Evolutionary conservation across 306 rosid species (phyloP).

Genomic region (Senna siamea): DNA sequence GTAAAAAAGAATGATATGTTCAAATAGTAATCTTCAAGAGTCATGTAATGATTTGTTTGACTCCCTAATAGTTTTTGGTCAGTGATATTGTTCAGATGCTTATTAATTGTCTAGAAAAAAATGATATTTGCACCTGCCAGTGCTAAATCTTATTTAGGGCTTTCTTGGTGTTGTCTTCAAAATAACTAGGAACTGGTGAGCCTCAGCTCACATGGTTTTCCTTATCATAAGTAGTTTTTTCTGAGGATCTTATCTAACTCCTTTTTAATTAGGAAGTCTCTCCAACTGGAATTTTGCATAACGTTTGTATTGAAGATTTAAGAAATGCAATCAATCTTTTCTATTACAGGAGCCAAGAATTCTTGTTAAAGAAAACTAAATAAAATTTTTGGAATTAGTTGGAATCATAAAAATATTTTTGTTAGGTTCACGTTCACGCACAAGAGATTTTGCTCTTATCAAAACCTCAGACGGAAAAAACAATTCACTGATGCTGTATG

Average conservation of each 20-base stretch:
- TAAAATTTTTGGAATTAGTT: not conserved
- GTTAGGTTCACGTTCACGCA: not conserved
- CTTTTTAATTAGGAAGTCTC: no score
- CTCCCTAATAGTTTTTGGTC: not conserved
- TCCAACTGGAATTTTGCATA: not conserved
- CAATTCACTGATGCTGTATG: not conserved
- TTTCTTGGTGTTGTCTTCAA: no score
- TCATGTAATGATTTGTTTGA: not conserved
- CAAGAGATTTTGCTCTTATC: not conserved
- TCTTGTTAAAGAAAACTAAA: not conserved
- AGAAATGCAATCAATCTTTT: not conserved
- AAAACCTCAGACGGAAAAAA: not conserved
- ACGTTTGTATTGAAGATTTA: not conserved
- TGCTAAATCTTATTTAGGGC: not conserved
- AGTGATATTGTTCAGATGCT: slow-evolving; percentile 1
- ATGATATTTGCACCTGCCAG: not conserved
- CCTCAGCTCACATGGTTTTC: not conserved
- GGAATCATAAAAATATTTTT: not conserved
- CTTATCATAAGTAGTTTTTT: not conserved
- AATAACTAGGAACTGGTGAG: not conserved
- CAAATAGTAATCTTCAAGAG: slow-evolving; percentile 3
- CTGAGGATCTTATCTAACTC: not conserved
- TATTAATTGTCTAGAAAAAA: not conserved
- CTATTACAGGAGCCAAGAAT: not conserved
- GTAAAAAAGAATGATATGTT: not conserved